Conservation (phyloP, 805 yeast species). For the Yamadazyma scolyti region DNA sequence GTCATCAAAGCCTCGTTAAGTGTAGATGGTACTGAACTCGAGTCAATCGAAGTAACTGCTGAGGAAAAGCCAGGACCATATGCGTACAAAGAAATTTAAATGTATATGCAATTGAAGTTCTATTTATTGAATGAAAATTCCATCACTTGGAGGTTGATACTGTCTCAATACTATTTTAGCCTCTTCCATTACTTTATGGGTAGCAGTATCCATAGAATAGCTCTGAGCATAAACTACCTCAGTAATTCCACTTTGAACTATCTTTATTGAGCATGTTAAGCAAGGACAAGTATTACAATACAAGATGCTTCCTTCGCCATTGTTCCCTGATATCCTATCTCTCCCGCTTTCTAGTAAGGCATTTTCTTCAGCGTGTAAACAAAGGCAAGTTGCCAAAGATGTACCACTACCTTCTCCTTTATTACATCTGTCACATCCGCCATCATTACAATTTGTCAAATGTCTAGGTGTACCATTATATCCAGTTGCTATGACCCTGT, state of each 20-base stretch:
- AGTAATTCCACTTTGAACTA: slow-evolving; percentile 84
- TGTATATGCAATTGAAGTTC: slow-evolving; percentile 1
- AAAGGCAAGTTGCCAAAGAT: slow-evolving; percentile 76
- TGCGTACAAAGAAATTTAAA: slow-evolving; percentile 28
- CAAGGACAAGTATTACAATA: slow-evolving; percentile 99
- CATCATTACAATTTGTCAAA: slow-evolving; percentile 84
- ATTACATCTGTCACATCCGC: slow-evolving; percentile 93
- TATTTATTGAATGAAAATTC: slow-evolving; percentile 35
- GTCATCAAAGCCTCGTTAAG: slow-evolving; percentile 58
- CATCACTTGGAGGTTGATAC: slow-evolving; percentile 38
- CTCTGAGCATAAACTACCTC: slow-evolving; percentile 93
- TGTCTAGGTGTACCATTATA: slow-evolving; percentile 97
- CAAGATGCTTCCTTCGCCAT: slow-evolving; percentile 45
- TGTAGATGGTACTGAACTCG: slow-evolving; percentile 54
- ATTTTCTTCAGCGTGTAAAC: slow-evolving; percentile 97
- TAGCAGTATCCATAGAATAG: slow-evolving; percentile 85
- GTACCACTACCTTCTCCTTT: slow-evolving; percentile 60
- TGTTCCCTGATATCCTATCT: slow-evolving; percentile 52
- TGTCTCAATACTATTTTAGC: slow-evolving; percentile 71
- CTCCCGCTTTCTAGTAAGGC: slow-evolving; percentile 93
- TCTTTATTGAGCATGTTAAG: slow-evolving; percentile 90
- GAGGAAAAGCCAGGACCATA: slow-evolving; percentile 49
- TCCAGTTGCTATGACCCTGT: slow-evolving; percentile 90
- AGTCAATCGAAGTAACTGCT: slow-evolving; percentile 51
- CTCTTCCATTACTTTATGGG: slow-evolving; percentile 64